phyloP scores from a whole-genome alignment of 352 stramenopile species.

The Phytophthora podocarpi region DNA sequence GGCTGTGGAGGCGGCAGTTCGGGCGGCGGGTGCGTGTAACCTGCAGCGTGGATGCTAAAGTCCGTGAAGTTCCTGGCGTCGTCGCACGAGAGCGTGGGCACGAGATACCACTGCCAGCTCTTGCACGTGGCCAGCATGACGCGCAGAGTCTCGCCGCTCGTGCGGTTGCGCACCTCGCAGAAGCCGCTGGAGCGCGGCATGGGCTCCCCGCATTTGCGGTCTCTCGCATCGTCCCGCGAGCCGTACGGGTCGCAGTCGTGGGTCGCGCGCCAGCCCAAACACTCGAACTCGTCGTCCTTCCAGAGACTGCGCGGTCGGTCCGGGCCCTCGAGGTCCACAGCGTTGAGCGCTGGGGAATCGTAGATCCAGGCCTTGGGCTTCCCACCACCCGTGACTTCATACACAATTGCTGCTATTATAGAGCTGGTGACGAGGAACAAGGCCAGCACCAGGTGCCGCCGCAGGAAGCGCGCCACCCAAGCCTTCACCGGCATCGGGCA shows the following conservation, averaged over 20 bases:
- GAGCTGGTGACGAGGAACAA: conserved; percentile 44
- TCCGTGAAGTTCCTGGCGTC: conserved; percentile 70
- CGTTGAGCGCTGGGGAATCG: conserved; percentile 48
- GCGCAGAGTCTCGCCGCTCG: conserved; percentile 52
- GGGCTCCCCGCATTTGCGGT: conserved; percentile 50
- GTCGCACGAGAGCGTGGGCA: conserved; percentile 59
- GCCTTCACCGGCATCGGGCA: conserved; percentile 31
- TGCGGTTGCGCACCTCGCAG: conserved; percentile 74
- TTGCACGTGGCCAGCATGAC: conserved; percentile 82
- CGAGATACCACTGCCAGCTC: conserved; percentile 64
- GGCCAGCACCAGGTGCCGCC: conserved; percentile 47
- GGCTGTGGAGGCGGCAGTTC: conserved; percentile 18
- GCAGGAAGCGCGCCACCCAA: conserved; percentile 36
- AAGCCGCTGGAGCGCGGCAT: conserved; percentile 61
- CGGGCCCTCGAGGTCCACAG: conserved; percentile 42
- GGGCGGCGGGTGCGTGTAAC: conserved; percentile 44
- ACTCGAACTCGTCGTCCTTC: conserved; percentile 71
- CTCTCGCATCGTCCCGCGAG: conserved; percentile 40
- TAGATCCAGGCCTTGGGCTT: conserved; percentile 44
- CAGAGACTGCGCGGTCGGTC: conserved; percentile 44
- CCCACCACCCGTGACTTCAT: conserved; percentile 60
- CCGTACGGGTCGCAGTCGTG: conserved; percentile 68
- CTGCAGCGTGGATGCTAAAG: conserved; percentile 60
- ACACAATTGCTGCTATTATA: conserved; percentile 54
- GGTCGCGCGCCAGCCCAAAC: conserved; percentile 74